These are phyloP conservation scores for Thelonectria olida DNA, from an alignment of 2,329 filamentous ascomycete genomes.

Conservation along the genomic window DNA sequence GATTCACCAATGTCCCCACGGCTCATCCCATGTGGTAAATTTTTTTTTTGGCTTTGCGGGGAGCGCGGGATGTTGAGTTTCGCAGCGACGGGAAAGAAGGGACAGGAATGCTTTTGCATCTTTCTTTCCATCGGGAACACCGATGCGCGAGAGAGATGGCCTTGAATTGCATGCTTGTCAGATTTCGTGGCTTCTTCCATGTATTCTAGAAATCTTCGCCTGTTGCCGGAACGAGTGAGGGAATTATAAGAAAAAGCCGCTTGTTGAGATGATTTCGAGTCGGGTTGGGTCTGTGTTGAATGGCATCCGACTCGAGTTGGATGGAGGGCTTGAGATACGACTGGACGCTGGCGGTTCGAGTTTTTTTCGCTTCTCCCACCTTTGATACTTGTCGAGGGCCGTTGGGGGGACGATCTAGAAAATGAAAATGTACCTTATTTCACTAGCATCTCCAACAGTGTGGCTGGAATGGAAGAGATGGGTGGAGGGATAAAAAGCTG, in stretches of 20 bases:
- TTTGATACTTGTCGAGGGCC: neutral
- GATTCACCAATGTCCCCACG: constrained; percentile 9
- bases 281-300: constrained; percentile 13
- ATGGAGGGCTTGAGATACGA: constrained; percentile 16
- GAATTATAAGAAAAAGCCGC: constrained; percentile 8
- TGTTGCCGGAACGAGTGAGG: neutral
- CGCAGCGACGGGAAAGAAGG: neutral
- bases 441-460: neutral
- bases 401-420: neutral
- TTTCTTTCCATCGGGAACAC: neutral
- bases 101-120: neutral
- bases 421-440: neutral
- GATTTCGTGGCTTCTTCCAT: neutral
- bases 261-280: constrained; percentile 17
- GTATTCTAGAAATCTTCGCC: neutral
- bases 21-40: constrained; percentile 18
- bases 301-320: constrained; percentile 18
- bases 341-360: neutral
- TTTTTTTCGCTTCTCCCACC: neutral
- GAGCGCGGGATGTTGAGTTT: neutral
- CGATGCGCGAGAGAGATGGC: neutral
- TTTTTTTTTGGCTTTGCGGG: constrained; percentile 1
- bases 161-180: neutral
- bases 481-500: neutral
- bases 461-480: no score